A percentile compares a stretch with the other conserved stretches of the same genome.
These are phyloP conservation scores for Malus hybrid DNA, from an alignment of 331 rosid species.

Conservation along the genomic window DNA sequence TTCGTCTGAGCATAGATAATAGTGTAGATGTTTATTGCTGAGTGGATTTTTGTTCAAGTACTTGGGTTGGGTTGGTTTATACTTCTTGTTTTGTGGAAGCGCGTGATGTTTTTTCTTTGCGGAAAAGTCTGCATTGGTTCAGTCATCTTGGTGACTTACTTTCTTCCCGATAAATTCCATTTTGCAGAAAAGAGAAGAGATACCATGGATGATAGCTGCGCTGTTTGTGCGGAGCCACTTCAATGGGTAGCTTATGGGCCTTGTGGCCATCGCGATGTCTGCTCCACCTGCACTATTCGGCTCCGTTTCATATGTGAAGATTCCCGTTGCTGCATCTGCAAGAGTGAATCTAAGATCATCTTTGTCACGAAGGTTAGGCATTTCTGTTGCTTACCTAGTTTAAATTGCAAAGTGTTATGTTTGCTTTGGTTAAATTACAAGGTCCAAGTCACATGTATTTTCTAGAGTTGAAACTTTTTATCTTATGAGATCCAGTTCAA, in stretches of 20 bases:
- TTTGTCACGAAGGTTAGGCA: conserved; percentile 73
- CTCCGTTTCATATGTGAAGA: conserved; percentile 93
- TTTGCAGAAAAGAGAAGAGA: neutral
- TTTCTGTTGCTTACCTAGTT: neutral
- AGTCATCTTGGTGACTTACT: neutral
- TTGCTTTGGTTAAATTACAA: neutral
- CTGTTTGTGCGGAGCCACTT: conserved; percentile 85
- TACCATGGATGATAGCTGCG: conserved; percentile 89
- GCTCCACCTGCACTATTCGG: conserved; percentile 90
- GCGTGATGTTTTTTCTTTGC: neutral
- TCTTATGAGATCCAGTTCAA: neutral
- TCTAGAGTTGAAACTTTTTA: neutral
- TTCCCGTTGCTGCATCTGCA: conserved; percentile 82
- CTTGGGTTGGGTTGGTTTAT: neutral
- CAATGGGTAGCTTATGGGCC: conserved; percentile 97
- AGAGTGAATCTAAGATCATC: conserved; percentile 53
- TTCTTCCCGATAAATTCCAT: neutral
- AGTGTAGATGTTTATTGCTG: neutral
- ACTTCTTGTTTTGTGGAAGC: neutral
- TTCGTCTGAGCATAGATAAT: neutral
- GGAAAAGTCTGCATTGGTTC: neutral
- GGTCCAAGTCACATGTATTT: neutral
- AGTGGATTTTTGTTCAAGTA: neutral
- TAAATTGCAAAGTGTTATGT: neutral
- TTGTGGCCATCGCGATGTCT: conserved; percentile 86